These are phyloP conservation scores for Chrysoporthe deuterocubensis DNA, from an alignment of 2,329 filamentous ascomycete genomes.

Conservation along the genomic window DNA sequence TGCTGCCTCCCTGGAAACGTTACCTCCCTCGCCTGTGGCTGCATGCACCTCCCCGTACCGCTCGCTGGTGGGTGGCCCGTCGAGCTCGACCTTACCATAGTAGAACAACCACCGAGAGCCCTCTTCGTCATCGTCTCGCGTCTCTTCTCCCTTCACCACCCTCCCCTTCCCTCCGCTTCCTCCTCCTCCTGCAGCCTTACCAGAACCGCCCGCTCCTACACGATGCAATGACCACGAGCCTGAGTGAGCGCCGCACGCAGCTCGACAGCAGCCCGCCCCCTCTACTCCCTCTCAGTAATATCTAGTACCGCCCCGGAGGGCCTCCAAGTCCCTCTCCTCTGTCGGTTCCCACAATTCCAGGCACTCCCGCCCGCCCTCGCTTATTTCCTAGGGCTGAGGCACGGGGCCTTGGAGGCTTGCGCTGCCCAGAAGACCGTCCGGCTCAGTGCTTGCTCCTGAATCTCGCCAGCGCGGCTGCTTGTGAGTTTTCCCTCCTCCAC, in stretches of 20 bases:
- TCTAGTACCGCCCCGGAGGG: not conserved
- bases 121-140: conserved; percentile 11
- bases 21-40: conserved; percentile 1
- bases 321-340: not conserved
- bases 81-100: not conserved
- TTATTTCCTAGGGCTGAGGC: conserved; percentile 9
- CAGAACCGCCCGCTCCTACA: not conserved
- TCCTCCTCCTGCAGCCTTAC: not conserved
- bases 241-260: not conserved
- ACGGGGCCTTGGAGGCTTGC: not conserved
- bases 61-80: not conserved
- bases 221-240: not conserved
- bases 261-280: not conserved
- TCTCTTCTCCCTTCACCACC: not conserved
- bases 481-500: not conserved
- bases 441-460: not conserved
- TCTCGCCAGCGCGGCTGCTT: not conserved
- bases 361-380: conserved; percentile 12
- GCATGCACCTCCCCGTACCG: not conserved
- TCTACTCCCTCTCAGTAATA: not conserved
- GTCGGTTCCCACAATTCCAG: conserved; percentile 15
- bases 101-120: not conserved
- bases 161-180: no score
- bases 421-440: not conserved
- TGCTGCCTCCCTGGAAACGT: conserved; percentile 9